phyloP scores from a whole-genome alignment of 768 basidiomycete genomes.

The Tremella mesenterica region DNA sequence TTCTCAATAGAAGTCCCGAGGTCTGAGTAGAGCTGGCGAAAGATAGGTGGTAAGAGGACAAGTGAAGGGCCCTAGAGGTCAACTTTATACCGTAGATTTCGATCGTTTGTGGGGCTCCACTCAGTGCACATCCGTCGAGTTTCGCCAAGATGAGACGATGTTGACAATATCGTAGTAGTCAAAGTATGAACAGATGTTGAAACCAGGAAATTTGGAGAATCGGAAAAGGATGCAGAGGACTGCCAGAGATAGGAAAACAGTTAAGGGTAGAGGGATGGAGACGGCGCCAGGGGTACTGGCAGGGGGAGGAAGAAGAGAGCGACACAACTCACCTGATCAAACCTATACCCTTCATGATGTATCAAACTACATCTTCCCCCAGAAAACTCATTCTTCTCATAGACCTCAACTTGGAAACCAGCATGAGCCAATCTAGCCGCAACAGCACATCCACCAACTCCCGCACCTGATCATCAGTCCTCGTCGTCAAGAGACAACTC shows the following conservation, averaged over 20 bases:
- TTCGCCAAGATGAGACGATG: too few relatives aligned
- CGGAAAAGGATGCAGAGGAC: neutral
- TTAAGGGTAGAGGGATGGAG: neutral
- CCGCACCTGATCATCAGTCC: slow-evolving; percentile 38
- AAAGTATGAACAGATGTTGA: neutral
- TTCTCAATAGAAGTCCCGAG: slow-evolving; percentile 43
- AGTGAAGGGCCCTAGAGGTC: slow-evolving; percentile 44
- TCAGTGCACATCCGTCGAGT: too few relatives aligned
- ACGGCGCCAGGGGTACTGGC: neutral
- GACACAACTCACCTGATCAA: slow-evolving; percentile 44
- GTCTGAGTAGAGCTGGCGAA: slow-evolving; percentile 46
- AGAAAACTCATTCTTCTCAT: slow-evolving; percentile 47
- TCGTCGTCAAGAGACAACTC: neutral
- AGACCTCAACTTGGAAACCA: slow-evolving; percentile 45
- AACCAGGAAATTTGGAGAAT: neutral
- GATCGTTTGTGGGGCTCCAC: too few relatives aligned
- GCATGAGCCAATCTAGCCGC: slow-evolving; percentile 47
- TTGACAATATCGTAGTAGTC: neutral
- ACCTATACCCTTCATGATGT: slow-evolving; percentile 45
- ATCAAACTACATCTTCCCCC: slow-evolving; percentile 48
- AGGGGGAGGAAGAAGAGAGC: neutral
- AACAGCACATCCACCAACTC: slow-evolving; percentile 45
- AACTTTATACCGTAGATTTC: neutral
- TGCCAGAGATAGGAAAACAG: neutral
- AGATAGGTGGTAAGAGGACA: slow-evolving; percentile 45